These are phyloP conservation scores for Verticillium isaacii DNA, from an alignment of 2,329 filamentous ascomycete species.

Conservation along the genomic window DNA sequence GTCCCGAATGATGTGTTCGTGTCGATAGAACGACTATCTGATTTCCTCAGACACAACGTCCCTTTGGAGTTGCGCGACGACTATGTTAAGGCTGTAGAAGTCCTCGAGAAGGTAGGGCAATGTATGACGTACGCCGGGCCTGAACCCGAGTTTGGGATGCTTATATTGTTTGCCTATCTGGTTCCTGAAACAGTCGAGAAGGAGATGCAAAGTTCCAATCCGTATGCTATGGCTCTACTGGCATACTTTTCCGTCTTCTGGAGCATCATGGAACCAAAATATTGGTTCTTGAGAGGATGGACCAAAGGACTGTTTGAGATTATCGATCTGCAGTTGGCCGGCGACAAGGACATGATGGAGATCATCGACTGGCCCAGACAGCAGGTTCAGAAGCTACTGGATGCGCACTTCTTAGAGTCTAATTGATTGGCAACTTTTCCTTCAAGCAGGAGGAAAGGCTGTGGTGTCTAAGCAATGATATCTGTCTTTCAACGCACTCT, in stretches of 20 bases:
- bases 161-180: constrained; percentile 19
- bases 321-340: constrained; percentile 12
- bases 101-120: constrained; percentile 12
- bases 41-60: background rate
- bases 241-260: constrained; percentile 19
- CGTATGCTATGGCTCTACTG: constrained; percentile 19
- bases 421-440: background rate
- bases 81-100: constrained; percentile 14
- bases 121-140: constrained; percentile 16
- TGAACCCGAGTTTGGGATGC: constrained; percentile 16
- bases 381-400: background rate
- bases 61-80: constrained; percentile 6
- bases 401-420: background rate
- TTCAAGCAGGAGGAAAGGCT: too few relatives aligned
- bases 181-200: constrained; percentile 18
- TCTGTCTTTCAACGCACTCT: too few relatives aligned
- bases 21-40: background rate
- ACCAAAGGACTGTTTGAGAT: constrained; percentile 13
- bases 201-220: constrained; percentile 17
- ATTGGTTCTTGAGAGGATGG: constrained; percentile 22
- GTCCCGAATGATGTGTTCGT: background rate
- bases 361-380: background rate
- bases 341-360: background rate
- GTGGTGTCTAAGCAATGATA: too few relatives aligned
- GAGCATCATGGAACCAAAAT: constrained; percentile 17